phyloP scores from a whole-genome alignment of 768 basidiomycete genomes.

The Pleurotus ostreatus region DNA sequence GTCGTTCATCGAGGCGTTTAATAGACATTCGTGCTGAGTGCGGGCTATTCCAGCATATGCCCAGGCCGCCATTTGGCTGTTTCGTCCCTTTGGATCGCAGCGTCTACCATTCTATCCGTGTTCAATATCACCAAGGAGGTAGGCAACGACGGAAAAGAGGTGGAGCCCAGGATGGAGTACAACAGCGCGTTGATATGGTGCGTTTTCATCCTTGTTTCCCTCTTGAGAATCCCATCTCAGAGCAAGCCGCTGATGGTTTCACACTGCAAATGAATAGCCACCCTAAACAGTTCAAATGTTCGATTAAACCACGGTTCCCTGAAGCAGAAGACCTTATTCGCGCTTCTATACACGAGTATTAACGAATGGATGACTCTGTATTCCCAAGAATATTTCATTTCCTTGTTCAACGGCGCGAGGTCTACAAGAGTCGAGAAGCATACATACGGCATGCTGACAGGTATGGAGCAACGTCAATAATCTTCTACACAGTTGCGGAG shows the following conservation, averaged over 20 bases:
- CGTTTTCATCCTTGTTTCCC: background rate
- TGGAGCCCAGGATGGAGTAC: constrained; percentile 15
- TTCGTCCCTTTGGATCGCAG: constrained; percentile 26
- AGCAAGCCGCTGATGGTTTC: too few species aligned
- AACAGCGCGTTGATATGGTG: constrained; percentile 9
- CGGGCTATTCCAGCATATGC: constrained; percentile 20
- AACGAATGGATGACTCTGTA: background rate
- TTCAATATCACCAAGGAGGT: constrained; percentile 27
- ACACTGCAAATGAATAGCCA: constrained; percentile 10
- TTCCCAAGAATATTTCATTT: too few species aligned
- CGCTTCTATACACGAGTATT: background rate
- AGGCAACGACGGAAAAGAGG: constrained; percentile 24
- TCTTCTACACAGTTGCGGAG: too few species aligned
- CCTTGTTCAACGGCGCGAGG: too few species aligned
- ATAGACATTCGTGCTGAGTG: background rate
- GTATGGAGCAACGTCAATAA: too few species aligned
- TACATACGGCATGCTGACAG: too few species aligned
- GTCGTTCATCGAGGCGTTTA: background rate
- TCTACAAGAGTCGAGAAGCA: too few species aligned
- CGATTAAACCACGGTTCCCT: constrained; percentile 21
- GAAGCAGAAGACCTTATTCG: constrained; percentile 15
- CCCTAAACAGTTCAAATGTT: constrained; percentile 22
- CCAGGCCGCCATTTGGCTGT: constrained; percentile 32
- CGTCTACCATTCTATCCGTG: constrained; percentile 22
- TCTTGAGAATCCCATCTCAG: background rate